A percentile compares a stretch with the other conserved stretches of the same genome.
Evolutionary conservation across 2,329 filamentous ascomycete genomes (phyloP).

Genomic region (Plenodomus biglobosus): DNA sequence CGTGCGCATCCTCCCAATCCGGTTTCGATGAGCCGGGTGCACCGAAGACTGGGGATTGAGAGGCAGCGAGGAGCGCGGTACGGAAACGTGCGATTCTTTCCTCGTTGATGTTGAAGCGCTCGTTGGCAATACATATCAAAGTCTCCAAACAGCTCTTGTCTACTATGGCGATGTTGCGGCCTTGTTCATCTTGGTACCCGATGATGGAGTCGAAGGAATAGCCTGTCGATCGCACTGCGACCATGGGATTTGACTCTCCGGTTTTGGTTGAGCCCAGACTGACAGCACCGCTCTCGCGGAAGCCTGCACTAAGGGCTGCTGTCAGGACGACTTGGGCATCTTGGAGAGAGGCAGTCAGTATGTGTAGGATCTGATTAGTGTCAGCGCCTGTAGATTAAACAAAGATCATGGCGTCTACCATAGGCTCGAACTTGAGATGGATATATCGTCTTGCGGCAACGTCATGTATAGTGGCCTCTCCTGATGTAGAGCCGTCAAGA

Average conservation of each 20-base stretch:
- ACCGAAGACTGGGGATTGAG: slow-evolving; percentile 2
- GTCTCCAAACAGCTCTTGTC: slow-evolving; percentile 66
- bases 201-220: slow-evolving; percentile 80
- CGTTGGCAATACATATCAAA: slow-evolving; percentile 70
- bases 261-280: slow-evolving; percentile 54
- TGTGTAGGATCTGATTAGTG: slow-evolving; percentile 73
- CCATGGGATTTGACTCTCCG: slow-evolving; percentile 65
- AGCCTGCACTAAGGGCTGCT: slow-evolving; percentile 78
- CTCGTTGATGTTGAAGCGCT: slow-evolving; percentile 70
- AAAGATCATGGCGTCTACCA: slow-evolving; percentile 61
- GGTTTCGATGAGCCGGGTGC: slow-evolving; percentile 11
- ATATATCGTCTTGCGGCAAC: slow-evolving; percentile 53
- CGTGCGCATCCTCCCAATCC: slow-evolving; percentile 47
- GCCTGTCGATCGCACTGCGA: slow-evolving; percentile 82
- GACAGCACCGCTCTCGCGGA: slow-evolving; percentile 85
- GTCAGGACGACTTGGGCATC: slow-evolving; percentile 76
- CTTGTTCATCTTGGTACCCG: slow-evolving; percentile 53
- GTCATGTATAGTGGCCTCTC: neutral
- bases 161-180: slow-evolving; percentile 55
- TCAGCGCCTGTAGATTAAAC: slow-evolving; percentile 23
- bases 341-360: slow-evolving; percentile 72
- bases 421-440: slow-evolving; percentile 91
- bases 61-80: slow-evolving; percentile 48
- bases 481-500: slow-evolving; percentile 29
- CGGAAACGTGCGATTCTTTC: slow-evolving; percentile 69